Evolutionary conservation across 768 basidiomycete genomes (phyloP).

Genomic region (Boletales sp.): DNA sequence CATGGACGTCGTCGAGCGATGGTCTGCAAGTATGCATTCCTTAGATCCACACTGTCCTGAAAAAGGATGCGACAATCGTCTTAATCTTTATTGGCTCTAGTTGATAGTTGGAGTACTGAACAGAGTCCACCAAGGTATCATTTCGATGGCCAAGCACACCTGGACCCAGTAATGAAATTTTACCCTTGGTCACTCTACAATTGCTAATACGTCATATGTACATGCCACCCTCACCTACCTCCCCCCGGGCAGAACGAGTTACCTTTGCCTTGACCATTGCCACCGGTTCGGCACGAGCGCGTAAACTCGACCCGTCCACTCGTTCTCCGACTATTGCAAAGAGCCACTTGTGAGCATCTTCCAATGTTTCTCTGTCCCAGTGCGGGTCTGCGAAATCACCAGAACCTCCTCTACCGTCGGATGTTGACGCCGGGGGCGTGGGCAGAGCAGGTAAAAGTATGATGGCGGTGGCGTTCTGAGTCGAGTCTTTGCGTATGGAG

Average conservation of each 20-base stretch:
- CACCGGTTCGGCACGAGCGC: conserved; percentile 9
- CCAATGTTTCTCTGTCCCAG: conserved; percentile 36
- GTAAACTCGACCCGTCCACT: conserved; percentile 5
- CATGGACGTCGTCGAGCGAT: no score
- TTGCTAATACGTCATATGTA: conserved; percentile 36
- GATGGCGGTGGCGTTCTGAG: conserved; percentile 10
- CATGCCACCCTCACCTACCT: conserved; percentile 49
- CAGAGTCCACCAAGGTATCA: no score
- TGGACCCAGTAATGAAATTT: no score
- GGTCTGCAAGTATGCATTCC: no score
- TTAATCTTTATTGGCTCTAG: no score
- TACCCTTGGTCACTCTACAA: no score
- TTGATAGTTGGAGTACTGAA: no score
- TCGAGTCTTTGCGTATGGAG: background rate
- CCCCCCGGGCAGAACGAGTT: conserved; percentile 15
- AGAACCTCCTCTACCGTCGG: conserved; percentile 29
- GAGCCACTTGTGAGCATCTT: conserved; percentile 34
- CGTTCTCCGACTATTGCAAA: conserved; percentile 32
- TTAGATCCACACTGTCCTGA: no score
- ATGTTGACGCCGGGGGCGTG: conserved; percentile 39
- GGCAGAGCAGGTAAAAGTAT: conserved; percentile 45
- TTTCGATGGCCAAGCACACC: no score
- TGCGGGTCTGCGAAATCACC: conserved; percentile 25
- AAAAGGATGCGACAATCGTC: no score
- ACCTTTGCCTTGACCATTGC: background rate